These are phyloP conservation scores for Heterobasidion annosum DNA, from an alignment of 1,284 basidiomycete species.

Conservation along the genomic window DNA sequence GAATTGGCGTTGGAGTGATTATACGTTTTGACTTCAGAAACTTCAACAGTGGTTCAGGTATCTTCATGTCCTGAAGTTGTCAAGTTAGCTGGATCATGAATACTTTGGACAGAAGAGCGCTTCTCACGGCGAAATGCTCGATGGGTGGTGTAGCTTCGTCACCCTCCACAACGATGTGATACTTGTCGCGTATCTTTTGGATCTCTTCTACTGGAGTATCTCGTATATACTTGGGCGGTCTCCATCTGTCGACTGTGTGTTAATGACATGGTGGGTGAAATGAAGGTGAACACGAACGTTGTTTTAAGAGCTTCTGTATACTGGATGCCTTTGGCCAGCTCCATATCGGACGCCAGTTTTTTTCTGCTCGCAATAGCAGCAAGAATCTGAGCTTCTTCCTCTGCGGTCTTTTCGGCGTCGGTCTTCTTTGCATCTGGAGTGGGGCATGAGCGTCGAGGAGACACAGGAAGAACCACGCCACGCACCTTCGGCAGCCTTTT, in stretches of 20 bases:
- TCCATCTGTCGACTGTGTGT: constrained; percentile 56
- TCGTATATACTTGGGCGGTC: constrained; percentile 78
- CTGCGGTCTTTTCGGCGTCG: constrained; percentile 74
- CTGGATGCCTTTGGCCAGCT: constrained; percentile 87
- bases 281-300: constrained; percentile 38
- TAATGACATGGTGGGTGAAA: constrained; percentile 3
- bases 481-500: constrained; percentile 74
- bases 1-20: constrained; percentile 86
- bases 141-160: constrained; percentile 93
- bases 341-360: constrained; percentile 87
- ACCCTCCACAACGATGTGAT: constrained; percentile 90
- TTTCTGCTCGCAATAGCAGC: constrained; percentile 86
- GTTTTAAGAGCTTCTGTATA: constrained; percentile 86
- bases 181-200: constrained; percentile 74
- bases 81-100: not conserved
- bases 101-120: constrained; percentile 14
- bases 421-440: constrained; percentile 77
- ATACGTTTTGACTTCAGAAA: constrained; percentile 85
- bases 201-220: constrained; percentile 64
- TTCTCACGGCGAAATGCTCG: constrained; percentile 70
- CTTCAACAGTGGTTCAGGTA: constrained; percentile 78
- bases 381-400: constrained; percentile 85
- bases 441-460: constrained; percentile 5
- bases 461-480: constrained; percentile 5
- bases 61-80: constrained; percentile 86